These are phyloP conservation scores for Piloderma croceum DNA, from an alignment of 768 basidiomycete genomes.

Conservation along the genomic window DNA sequence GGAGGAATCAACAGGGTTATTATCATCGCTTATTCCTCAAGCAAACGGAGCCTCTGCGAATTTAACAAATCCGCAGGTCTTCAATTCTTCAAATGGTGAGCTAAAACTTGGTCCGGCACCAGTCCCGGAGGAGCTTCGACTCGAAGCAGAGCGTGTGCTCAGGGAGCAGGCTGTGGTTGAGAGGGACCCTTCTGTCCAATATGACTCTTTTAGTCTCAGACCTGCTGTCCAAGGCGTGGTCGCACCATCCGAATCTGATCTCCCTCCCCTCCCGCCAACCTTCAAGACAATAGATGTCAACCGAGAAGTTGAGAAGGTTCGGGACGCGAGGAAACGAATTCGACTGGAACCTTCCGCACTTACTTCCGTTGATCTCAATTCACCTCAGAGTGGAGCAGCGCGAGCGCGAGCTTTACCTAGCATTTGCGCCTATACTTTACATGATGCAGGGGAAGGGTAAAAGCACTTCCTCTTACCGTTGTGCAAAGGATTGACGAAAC, in stretches of 20 bases:
- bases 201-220: constrained; percentile 53
- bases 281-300: constrained; percentile 87
- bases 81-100: constrained; percentile 69
- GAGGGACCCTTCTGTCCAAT: constrained; percentile 59
- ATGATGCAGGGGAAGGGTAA: constrained; percentile 93
- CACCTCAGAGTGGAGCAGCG: constrained; percentile 51
- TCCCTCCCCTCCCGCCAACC: constrained; percentile 73
- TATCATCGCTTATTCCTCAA: constrained; percentile 73
- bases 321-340: constrained; percentile 90
- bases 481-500: not conserved
- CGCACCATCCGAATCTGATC: constrained; percentile 63
- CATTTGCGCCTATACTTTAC: constrained; percentile 91
- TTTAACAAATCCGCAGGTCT: constrained; percentile 60
- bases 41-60: constrained; percentile 42
- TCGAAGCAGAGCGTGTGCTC: constrained; percentile 74
- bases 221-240: constrained; percentile 50
- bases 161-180: constrained; percentile 79
- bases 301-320: constrained; percentile 82
- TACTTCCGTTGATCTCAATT: constrained; percentile 49
- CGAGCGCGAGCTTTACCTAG: constrained; percentile 76
- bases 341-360: constrained; percentile 73
- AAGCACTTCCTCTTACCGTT: not conserved
- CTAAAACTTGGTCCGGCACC: constrained; percentile 85
- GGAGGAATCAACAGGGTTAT: constrained; percentile 83
- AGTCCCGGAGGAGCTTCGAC: constrained; percentile 69